Evolutionary conservation across 1,284 basidiomycete genomes (phyloP), one percentile per base, ranked within the genome.

Genomic region (Tilletia indica): DNA sequence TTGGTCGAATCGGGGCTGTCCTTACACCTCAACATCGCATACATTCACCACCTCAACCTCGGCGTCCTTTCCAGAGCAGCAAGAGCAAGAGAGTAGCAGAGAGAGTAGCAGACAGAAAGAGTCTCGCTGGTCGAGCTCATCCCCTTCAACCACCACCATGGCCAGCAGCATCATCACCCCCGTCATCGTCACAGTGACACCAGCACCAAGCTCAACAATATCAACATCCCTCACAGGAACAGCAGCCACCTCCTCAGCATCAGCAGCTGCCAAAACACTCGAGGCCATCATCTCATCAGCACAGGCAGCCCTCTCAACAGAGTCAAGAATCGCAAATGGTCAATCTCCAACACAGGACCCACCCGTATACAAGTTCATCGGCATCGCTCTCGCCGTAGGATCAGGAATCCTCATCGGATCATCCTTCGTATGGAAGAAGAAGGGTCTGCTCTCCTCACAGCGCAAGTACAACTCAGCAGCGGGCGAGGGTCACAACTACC

Each of bases 371-470:
- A 87, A 88, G 79, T 85, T 87, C 72, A 83, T 89, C 72, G 88
- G 88, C 68, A 85, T 97, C 74, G 86, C 92, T 70, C 89, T 98
- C 51, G 94, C 95, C 25, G 87, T 98, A 68, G 85, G 86, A 21
- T 93, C 91, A 80, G 96, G 96, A 31, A 58, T 95, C 34, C 90
- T 99, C 77, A 98, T 98, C 78, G 96, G 96, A 5, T 88, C 90
- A n/a, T 92, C 91, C 79, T 95, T 93, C 85, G 87, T 88, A 25
- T 84, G 99, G 87, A 99, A 99, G 89, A 99, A 98, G 88, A 96
- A 83, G 70, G 85, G 85, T 3, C 74, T 86, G 9, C 73, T 86
- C 0, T 73, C 82, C 6, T 75, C 84, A 11, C 81, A 85, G 71
- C 75, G 75, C 6, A 86, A 87, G 78, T 82, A 87, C 69, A 88